Evolutionary conservation across 805 yeast species (phyloP), one percentile per base, ranked within the genome.

Genomic region (Isabelozyma heimii): DNA sequence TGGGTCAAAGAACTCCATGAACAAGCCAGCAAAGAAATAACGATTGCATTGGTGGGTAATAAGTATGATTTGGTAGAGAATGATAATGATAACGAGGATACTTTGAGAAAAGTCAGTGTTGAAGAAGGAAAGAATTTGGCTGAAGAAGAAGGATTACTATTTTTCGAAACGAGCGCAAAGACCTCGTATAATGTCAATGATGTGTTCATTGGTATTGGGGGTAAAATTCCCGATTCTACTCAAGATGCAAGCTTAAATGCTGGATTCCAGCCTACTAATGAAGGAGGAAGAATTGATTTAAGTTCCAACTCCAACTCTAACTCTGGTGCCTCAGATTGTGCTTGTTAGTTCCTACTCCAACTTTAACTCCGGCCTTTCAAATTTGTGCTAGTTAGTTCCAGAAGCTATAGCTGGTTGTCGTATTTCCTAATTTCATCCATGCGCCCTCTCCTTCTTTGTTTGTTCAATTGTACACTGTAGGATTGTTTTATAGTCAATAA

Each of bases 1-100:
- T 92, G 99, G 99, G 97, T 92, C 47, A 88, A 88, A 62, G 98
- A 92, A 66, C 79, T 92, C 57, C 96, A 90, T 63, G 96, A 91
- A 57, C 98, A 91, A 70, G 97, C 97, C 15, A 79, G 88, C n/a
- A 88, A 89, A 54, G 91, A 87, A 53, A 92, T 92, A 45, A 83
- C 90, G 49, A 91, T 92, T 66, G 98, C 98, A 3, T 76, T 92
- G 37, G 97, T 91, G 27, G 99, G 97, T 37, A 92, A 91, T 75
- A 92, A 92, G 72, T 80, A 82, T 51, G 99, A 92, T 69, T 73
- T 92, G 53, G 81, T 85, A 12, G 84, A 83, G 47, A 77, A 73
- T 45, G 75, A 76, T 16, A 78, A 76, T 14, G 69, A 62, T 30
- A 71, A 75, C 50, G 77, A 72, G 43, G 86, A 80, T 47, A 68